A percentile compares a stretch with the other conserved stretches of the same genome.
These are phyloP conservation scores for Geosmithia morbida DNA, from an alignment of 2,329 filamentous ascomycete species.

Conservation along the genomic window DNA sequence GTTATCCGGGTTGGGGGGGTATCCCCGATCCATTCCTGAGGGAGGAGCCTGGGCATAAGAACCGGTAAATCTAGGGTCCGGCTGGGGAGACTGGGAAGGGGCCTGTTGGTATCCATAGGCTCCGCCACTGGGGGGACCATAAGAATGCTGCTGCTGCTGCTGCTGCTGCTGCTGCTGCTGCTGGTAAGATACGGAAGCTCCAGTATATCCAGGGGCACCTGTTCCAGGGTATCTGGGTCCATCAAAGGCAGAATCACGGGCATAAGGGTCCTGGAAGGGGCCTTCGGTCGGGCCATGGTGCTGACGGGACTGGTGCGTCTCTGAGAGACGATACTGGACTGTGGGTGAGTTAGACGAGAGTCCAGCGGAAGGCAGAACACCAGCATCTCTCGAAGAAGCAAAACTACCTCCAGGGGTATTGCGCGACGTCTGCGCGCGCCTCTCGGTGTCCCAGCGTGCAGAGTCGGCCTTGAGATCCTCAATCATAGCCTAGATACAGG, in stretches of 20 bases:
- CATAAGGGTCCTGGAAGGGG: slow-evolving; percentile 20
- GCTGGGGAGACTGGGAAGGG: slow-evolving; percentile 15
- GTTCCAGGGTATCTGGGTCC: slow-evolving; percentile 34
- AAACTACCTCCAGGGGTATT: slow-evolving; percentile 43
- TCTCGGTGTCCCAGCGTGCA: slow-evolving; percentile 45
- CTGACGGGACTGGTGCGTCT: slow-evolving; percentile 32
- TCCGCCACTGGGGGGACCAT: slow-evolving; percentile 13
- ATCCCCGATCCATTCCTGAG: slow-evolving; percentile 5
- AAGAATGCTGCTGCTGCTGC: slow-evolving; percentile 8
- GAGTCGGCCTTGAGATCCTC: slow-evolving; percentile 48
- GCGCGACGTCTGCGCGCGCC: slow-evolving; percentile 36
- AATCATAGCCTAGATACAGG: slow-evolving; percentile 38
- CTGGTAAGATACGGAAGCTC: slow-evolving; percentile 20
- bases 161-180: slow-evolving; percentile 5
- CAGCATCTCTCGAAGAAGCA: slow-evolving; percentile 35
- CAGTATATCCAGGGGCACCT: slow-evolving; percentile 32
- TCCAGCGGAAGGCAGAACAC: slow-evolving; percentile 28
- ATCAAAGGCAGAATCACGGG: slow-evolving; percentile 25
- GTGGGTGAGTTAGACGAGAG: slow-evolving; percentile 41
- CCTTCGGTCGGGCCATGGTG: slow-evolving; percentile 30
- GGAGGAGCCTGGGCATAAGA: slow-evolving; percentile 9
- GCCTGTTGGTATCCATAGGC: slow-evolving; percentile 11
- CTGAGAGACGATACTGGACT: slow-evolving; percentile 43
- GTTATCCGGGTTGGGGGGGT: slow-evolving; percentile 11
- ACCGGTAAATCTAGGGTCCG: slow-evolving; percentile 17